Conservation (phyloP, 1,284 basidiomycete species). For the Malassezia nana region DNA sequence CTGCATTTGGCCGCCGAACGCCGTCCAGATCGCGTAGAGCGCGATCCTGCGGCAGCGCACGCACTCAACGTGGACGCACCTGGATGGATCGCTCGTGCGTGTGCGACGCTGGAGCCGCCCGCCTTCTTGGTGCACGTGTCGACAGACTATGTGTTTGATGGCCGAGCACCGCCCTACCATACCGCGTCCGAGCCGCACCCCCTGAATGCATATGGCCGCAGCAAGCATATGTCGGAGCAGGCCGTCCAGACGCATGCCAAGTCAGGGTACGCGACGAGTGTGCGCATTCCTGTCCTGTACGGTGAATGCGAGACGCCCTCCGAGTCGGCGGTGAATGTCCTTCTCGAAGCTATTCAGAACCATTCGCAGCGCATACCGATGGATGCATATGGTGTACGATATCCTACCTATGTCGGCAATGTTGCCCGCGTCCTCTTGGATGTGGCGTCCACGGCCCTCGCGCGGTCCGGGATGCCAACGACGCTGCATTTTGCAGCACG, state of each 20-base stretch:
- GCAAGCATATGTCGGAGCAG: constrained; percentile 43
- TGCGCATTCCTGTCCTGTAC: constrained; percentile 50
- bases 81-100: constrained; percentile 42
- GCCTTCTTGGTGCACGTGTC: constrained; percentile 51
- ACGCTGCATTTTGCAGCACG: constrained; percentile 52
- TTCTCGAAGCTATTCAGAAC: constrained; percentile 30
- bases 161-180: constrained; percentile 50
- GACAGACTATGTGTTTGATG: constrained; percentile 49
- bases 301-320: constrained; percentile 26
- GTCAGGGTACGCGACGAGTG: constrained; percentile 37
- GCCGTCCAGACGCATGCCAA: constrained; percentile 37
- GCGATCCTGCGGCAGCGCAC: constrained; percentile 50
- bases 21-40: constrained; percentile 45
- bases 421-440: constrained; percentile 50
- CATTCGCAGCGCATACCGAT: constrained; percentile 7
- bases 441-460: constrained; percentile 30
- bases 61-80: constrained; percentile 52
- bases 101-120: neutral
- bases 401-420: constrained; percentile 52
- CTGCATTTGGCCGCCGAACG: constrained; percentile 54
- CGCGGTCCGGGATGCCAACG: constrained; percentile 18
- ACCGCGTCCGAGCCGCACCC: constrained; percentile 50
- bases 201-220: constrained; percentile 51
- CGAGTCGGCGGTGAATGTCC: constrained; percentile 44
- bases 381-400: constrained; percentile 50